These are phyloP conservation scores for Parachaetomium inaequale DNA, from an alignment of 495 filamentous ascomycete species.

Conservation along the genomic window DNA sequence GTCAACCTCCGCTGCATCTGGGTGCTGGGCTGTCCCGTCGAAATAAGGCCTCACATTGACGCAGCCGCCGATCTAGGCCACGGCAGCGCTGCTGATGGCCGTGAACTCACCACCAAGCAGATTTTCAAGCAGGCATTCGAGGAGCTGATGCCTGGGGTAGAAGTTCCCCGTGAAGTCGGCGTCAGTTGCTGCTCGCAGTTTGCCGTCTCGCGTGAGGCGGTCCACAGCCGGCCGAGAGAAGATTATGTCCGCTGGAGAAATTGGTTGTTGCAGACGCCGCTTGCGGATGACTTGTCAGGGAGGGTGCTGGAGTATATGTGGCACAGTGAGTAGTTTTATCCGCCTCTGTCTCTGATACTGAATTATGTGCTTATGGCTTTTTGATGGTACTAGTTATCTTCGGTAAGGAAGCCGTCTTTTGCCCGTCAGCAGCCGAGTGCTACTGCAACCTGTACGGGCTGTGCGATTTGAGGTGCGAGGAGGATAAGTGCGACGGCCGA, in stretches of 20 bases:
- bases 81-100: background rate
- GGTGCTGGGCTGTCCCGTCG: constrained; percentile 58
- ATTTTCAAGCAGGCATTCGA: constrained; percentile 52
- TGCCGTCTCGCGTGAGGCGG: constrained; percentile 54
- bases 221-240: constrained; percentile 45
- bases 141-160: constrained; percentile 51
- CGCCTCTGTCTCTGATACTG: background rate
- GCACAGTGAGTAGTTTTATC: constrained; percentile 57
- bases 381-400: constrained; percentile 31
- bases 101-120: constrained; percentile 9
- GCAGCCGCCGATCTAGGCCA: background rate
- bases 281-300: constrained; percentile 56
- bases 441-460: constrained; percentile 63
- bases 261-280: constrained; percentile 60
- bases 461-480: constrained; percentile 45
- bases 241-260: constrained; percentile 54
- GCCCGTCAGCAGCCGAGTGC: constrained; percentile 54
- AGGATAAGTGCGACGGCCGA: constrained; percentile 28
- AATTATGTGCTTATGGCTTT: background rate
- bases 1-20: constrained; percentile 63
- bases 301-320: constrained; percentile 70
- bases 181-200: constrained; percentile 71
- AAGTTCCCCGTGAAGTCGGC: constrained; percentile 44
- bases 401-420: constrained; percentile 48
- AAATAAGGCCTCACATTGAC: constrained; percentile 46